Evolutionary conservation across 768 basidiomycete genomes (phyloP).

Genomic region (Tylopilus intermedius): DNA sequence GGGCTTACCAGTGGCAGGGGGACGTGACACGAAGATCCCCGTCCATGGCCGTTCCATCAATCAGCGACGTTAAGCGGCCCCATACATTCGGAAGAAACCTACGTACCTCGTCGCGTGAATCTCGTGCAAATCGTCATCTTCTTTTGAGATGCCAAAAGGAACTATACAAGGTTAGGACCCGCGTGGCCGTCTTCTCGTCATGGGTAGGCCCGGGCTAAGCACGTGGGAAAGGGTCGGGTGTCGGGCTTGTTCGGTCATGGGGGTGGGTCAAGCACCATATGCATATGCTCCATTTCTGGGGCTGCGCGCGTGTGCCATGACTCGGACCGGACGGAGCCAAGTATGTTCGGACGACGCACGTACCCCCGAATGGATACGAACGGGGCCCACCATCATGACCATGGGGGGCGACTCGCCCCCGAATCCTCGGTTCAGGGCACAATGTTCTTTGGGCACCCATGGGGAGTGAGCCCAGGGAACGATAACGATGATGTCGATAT

Average conservation of each 20-base stretch:
- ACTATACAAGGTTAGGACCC: background rate
- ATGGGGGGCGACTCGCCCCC: background rate
- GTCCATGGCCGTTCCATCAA: background rate
- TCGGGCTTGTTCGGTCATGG: background rate
- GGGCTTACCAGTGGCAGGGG: constrained; percentile 13
- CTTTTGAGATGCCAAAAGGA: too few relatives aligned
- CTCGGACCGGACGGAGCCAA: background rate
- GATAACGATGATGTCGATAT: background rate
- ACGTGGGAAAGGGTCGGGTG: background rate
- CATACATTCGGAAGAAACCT: too few relatives aligned
- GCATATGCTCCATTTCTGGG: too few relatives aligned
- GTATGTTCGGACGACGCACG: too few relatives aligned
- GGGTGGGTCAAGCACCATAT: too few relatives aligned
- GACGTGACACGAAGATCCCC: constrained; percentile 11
- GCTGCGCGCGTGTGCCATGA: background rate
- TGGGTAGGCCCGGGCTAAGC: too few relatives aligned
- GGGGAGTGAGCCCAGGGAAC: background rate
- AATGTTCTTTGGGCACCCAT: background rate
- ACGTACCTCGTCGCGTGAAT: background rate
- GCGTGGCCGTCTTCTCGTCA: background rate
- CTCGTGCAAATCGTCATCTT: too few relatives aligned
- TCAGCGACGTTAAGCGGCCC: background rate
- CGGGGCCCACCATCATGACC: too few relatives aligned
- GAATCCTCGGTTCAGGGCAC: background rate
- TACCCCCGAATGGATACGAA: too few relatives aligned